A percentile compares a stretch with the other conserved stretches of the same genome.
These are phyloP conservation scores for Clavispora phyllophila DNA, from an alignment of 805 yeast species.

Conservation along the genomic window DNA sequence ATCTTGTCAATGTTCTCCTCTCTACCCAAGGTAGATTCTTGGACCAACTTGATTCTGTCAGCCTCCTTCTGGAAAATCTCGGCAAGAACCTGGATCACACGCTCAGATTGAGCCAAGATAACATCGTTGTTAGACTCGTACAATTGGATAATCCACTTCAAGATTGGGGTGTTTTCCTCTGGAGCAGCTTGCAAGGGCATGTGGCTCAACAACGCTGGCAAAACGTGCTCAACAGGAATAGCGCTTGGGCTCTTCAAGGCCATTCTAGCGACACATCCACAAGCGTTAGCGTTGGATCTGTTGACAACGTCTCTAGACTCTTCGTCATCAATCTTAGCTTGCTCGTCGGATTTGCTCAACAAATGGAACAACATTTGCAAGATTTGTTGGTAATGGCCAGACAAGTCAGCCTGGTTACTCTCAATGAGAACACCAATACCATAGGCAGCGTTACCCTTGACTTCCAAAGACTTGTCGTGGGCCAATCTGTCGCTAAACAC, in stretches of 20 bases:
- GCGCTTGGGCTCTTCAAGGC: constrained; percentile 63
- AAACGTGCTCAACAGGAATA: constrained; percentile 68
- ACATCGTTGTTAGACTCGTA: constrained; percentile 59
- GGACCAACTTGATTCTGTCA: constrained; percentile 63
- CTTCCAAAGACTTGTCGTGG: constrained; percentile 76
- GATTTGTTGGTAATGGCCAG: constrained; percentile 61
- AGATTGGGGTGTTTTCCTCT: constrained; percentile 91
- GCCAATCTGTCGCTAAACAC: constrained; percentile 65
- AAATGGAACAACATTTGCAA: constrained; percentile 75
- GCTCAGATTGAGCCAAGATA: constrained; percentile 52
- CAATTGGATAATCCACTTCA: constrained; percentile 67
- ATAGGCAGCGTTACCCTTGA: constrained; percentile 91
- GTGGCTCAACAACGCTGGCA: constrained; percentile 71
- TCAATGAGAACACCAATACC: constrained; percentile 81
- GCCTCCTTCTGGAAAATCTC: constrained; percentile 69
- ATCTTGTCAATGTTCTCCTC: constrained; percentile 74
- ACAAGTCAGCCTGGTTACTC: constrained; percentile 50
- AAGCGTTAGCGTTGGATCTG: constrained; percentile 87
- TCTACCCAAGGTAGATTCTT: constrained; percentile 78
- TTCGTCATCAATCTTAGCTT: constrained; percentile 52
- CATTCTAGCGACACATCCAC: constrained; percentile 96
- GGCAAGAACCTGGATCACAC: constrained; percentile 63
- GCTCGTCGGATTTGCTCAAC: constrained; percentile 58
- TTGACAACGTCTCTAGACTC: constrained; percentile 74
- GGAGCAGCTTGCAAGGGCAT: constrained; percentile 84